Evolutionary conservation across 305 asterid species (phyloP), one percentile per base, ranked within the genome.

Genomic region (Fraxinus platypoda): DNA sequence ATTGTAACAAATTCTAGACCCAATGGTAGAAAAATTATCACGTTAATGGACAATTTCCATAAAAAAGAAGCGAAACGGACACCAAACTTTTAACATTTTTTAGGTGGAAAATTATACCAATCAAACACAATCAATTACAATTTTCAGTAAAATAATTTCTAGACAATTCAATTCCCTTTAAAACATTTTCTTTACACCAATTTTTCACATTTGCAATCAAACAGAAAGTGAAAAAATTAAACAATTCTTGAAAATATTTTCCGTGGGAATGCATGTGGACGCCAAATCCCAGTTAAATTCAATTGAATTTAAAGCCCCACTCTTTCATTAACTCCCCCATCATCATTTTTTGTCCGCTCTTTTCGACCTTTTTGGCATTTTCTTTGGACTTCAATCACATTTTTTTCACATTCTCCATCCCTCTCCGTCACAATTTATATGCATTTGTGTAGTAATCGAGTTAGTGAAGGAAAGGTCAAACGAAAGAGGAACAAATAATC

Each of bases 181-280:
- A n/a, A n/a, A n/a, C n/a, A n/a, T n/a, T n/a, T n/a, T n/a, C n/a
- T n/a, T n/a, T n/a, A n/a, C n/a, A n/a, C n/a, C n/a, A n/a, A n/a
- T n/a, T n/a, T n/a, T n/a, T n/a, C n/a, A n/a, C n/a, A n/a, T n/a
- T n/a, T n/a, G n/a, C n/a, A n/a, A n/a, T n/a, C n/a, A n/a, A n/a
- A n/a, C n/a, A n/a, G n/a, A n/a, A n/a, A n/a, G n/a, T n/a, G n/a
- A n/a, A n/a, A n/a, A n/a, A n/a, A n/a, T 15, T 2, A 41, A 49
- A 34, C 2, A 9, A 35, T 1, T 7, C 74, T 74, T 23, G 59
- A 38, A 81, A 74, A 72, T 28, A 4, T 4, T 49, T 41, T 34
- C 9, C 2, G 38, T 23, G 59, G 49, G 78, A 74, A 81, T 78
- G 81, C 89, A 76, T 82, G 84, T 77, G 87, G 81, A 86, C 19